Conservation (phyloP, 2,329 filamentous ascomycete species). For the Neofusicoccum cordaticola region DNA sequence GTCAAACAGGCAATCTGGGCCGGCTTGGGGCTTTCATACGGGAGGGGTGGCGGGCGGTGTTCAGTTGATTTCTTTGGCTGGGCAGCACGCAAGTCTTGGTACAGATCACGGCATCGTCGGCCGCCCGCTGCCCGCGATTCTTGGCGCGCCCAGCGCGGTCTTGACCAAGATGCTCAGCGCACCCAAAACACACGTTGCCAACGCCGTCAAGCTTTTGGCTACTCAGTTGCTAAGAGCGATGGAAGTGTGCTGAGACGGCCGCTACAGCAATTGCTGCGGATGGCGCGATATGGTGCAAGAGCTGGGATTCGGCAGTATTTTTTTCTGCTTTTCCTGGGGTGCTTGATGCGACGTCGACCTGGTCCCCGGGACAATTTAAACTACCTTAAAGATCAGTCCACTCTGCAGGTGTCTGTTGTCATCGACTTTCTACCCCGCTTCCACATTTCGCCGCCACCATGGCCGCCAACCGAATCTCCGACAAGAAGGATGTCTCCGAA, state of each 20-base stretch:
- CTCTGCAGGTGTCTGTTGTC: background rate
- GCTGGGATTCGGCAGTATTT: background rate
- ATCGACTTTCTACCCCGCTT: background rate
- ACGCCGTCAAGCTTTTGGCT: constrained; percentile 3
- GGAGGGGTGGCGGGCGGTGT: background rate
- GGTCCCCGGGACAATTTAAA: background rate
- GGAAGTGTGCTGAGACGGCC: background rate
- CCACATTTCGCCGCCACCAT: background rate
- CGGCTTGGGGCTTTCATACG: background rate
- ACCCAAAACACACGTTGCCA: background rate
- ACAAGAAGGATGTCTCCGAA: background rate
- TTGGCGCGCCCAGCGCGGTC: background rate
- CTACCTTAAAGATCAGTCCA: background rate
- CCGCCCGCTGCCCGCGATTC: background rate
- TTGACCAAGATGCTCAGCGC: background rate
- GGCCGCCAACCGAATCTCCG: background rate
- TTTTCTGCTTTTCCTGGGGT: background rate
- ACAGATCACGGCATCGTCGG: constrained; percentile 1
- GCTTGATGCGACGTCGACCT: background rate
- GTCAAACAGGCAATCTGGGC: background rate
- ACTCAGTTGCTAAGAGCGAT: background rate
- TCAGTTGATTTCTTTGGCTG: background rate
- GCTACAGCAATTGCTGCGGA: background rate
- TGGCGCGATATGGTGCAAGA: constrained; percentile 14
- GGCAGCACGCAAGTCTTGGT: constrained; percentile 14